A percentile compares a stretch with the other conserved stretches of the same genome.
Conservation (phyloP, 176 grass and related monocot species). For the Oryza coarctata region DNA sequence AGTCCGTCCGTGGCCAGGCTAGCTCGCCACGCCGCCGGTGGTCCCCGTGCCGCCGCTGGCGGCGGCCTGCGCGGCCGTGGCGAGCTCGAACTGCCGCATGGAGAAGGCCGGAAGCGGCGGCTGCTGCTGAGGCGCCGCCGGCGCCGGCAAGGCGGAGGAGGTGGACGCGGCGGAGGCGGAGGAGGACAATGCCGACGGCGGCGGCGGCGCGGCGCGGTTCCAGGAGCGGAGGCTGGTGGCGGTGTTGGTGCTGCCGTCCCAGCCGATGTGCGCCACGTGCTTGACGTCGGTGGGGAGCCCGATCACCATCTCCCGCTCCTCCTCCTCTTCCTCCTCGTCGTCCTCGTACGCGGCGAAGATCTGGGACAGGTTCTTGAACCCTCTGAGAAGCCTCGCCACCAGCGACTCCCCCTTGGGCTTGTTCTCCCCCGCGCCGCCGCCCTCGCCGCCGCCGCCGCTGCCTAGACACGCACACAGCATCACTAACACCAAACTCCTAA, state of each 20-base stretch:
- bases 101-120: slow-evolving; percentile 39
- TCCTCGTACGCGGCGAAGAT: slow-evolving; percentile 63
- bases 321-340: slow-evolving; percentile 48
- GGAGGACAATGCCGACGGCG: not conserved
- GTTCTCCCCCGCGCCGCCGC: not conserved
- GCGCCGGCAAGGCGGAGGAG: not conserved
- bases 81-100: slow-evolving; percentile 67
- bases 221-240: slow-evolving; percentile 49
- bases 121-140: not conserved
- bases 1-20: not conserved
- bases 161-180: not conserved
- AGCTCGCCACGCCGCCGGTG: not conserved
- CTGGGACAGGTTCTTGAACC: slow-evolving; percentile 77
- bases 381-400: slow-evolving; percentile 54
- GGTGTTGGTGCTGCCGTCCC: slow-evolving; percentile 73
- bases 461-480: not conserved
- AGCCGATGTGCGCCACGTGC: slow-evolving; percentile 85
- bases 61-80: slow-evolving; percentile 61
- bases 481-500: not conserved
- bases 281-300: slow-evolving; percentile 82
- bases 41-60: not conserved
- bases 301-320: slow-evolving; percentile 80
- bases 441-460: not conserved
- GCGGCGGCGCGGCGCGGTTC: slow-evolving; percentile 34
- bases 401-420: slow-evolving; percentile 52